Conservation (phyloP, 768 basidiomycete genomes). For the Amanita polypyramis region DNA sequence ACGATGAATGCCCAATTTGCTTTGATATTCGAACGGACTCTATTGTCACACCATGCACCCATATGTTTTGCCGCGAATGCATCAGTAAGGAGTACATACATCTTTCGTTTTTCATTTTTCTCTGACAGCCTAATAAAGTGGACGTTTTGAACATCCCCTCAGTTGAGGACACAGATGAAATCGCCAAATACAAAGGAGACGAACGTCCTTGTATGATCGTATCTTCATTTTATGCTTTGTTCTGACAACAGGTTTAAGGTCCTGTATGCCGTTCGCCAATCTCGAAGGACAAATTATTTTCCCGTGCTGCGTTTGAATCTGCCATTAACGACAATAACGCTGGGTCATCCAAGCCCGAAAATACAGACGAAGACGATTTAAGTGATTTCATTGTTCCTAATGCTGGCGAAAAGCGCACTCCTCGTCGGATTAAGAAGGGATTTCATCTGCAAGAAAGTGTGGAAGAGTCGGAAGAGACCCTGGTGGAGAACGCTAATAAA, state of each 20-base stretch:
- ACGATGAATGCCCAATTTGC: slow-evolving; percentile 62
- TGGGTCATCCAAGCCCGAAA: slow-evolving; percentile 16
- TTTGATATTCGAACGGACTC: slow-evolving; percentile 45
- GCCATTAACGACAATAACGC: slow-evolving; percentile 31
- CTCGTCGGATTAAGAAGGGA: neutral
- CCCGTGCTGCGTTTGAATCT: slow-evolving; percentile 51
- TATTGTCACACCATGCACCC: slow-evolving; percentile 47
- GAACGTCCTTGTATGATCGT: slow-evolving; percentile 40
- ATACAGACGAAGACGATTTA: slow-evolving; percentile 19
- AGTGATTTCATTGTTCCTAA: slow-evolving; percentile 6
- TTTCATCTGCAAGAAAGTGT: slow-evolving; percentile 43
- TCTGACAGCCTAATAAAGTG: slow-evolving; percentile 15
- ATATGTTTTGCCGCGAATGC: slow-evolving; percentile 55
- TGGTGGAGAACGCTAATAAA: slow-evolving; percentile 19
- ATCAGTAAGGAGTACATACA: slow-evolving; percentile 25
- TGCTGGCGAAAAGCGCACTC: slow-evolving; percentile 13
- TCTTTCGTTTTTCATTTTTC: neutral
- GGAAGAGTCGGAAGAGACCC: slow-evolving; percentile 37
- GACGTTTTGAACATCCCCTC: slow-evolving; percentile 32
- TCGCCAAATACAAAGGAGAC: slow-evolving; percentile 23
- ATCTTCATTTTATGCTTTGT: neutral
- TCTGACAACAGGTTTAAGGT: slow-evolving; percentile 20
- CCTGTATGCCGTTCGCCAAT: slow-evolving; percentile 54
- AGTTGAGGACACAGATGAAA: slow-evolving; percentile 25
- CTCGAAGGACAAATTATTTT: slow-evolving; percentile 36